phyloP scores from a whole-genome alignment of 2,329 filamentous ascomycete species.

The Chaetomiaceae sp. region DNA sequence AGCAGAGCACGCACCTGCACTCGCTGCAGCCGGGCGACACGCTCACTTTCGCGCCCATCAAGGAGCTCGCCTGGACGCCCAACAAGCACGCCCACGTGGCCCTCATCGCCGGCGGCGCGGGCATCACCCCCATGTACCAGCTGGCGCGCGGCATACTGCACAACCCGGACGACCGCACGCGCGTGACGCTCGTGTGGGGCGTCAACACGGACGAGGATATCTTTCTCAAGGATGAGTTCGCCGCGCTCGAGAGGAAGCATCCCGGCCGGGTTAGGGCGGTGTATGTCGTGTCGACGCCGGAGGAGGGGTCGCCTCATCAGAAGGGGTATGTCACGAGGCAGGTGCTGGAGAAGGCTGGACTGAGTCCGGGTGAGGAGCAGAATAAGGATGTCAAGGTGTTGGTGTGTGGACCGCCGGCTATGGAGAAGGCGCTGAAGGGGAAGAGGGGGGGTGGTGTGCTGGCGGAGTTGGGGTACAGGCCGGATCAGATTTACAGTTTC shows the following conservation, averaged over 20 bases:
- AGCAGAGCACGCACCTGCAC: conserved; percentile 62
- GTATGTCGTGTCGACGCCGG: conserved; percentile 53
- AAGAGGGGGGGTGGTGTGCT: conserved; percentile 45
- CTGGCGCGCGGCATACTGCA: conserved; percentile 58
- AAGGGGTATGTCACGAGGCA: conserved; percentile 57
- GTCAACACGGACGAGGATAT: conserved; percentile 62
- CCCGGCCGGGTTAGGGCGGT: conserved; percentile 53
- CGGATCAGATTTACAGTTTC: conserved; percentile 57
- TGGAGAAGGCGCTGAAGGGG: conserved; percentile 55
- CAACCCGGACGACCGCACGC: conserved; percentile 58
- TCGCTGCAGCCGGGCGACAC: conserved; percentile 57
- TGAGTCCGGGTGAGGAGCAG: conserved; percentile 30
- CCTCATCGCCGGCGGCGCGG: conserved; percentile 66
- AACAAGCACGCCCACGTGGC: conserved; percentile 50
- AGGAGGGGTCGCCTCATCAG: conserved; percentile 37
- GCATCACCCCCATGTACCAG: conserved; percentile 68
- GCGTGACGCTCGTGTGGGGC: conserved; percentile 61
- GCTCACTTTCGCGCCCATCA: conserved; percentile 54
- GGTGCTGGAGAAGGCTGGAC: conserved; percentile 48
- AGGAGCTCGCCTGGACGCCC: conserved; percentile 50
- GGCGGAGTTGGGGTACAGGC: conserved; percentile 52
- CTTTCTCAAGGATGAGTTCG: conserved; percentile 52
- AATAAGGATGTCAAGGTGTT: conserved; percentile 53
- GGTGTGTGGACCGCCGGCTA: conserved; percentile 63
- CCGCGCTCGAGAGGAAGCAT: conserved; percentile 43